Base-by-base conservation (phyloP, 2,329 filamentous ascomycete species). In the Diplodia corticola region DNA sequence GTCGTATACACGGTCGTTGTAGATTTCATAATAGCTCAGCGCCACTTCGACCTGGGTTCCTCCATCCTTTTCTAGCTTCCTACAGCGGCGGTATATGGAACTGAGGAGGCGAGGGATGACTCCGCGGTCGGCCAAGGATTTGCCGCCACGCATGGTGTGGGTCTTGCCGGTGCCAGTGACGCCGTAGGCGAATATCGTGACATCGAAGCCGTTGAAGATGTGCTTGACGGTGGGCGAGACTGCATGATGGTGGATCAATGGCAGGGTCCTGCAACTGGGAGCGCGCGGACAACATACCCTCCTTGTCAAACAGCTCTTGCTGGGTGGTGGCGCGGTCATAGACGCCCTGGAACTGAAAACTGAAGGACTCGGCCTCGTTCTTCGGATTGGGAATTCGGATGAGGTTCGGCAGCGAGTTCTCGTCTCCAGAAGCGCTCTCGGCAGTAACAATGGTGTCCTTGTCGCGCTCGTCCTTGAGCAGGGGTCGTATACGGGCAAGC, bases 151-250 rank as follows among this genome's bases (percentile, higher is more conserved):
- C 93, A 97, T 97, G 2, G 93, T 97, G 79, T 97, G 92, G 67
- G 93, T 97, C 80, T 97, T 97, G 65, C 93, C 93, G 0, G 93
- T 96, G 54, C 93, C 93, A 0, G 93, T 97, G 67, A 94, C 92
- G 68, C 93, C 93, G 76, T 97, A 97, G 30, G 93, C 93, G 75
- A 97, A 97, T 66, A 97, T 87, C 12, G 92, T 96, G 49, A 94
- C 87, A 79, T 96, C 91, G 75, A 92, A 88, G 67, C 92, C 95
- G 79, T 89, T 89, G 80, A 98, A 97, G 10, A 98, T 87, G 64
- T 95, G 91, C 77, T 97, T 97, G 69, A 97, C 84, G 60, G 93
- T 93, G 1, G 94, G 92, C 48, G 92, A 85, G 71, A 98, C 93
- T 97, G 76, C n/a, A 37, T 5, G 28, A 12, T 10, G 15, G n/a